phyloP scores from a whole-genome alignment of 768 basidiomycete genomes.

The Lentinus brumalis region DNA sequence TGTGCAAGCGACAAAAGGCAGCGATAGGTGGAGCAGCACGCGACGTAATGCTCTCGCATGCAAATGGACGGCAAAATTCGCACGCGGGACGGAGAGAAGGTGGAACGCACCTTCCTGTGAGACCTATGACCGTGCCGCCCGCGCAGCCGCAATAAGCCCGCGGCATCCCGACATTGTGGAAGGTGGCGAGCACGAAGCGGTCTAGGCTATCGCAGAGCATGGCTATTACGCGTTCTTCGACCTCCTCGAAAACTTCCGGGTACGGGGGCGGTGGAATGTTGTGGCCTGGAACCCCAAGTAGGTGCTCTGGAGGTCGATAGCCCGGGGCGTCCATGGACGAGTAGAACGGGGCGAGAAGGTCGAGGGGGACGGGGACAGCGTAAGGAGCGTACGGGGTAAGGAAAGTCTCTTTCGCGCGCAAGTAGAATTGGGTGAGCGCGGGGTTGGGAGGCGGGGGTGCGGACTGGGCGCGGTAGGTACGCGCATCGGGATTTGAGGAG shows the following conservation, averaged over 20 bases:
- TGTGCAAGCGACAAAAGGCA: conserved; percentile 1
- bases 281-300: conserved; percentile 1
- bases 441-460: conserved; percentile 27
- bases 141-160: conserved; percentile 71
- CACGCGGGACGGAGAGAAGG: conserved; percentile 3
- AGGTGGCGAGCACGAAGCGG: conserved; percentile 69
- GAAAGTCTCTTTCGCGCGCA: conserved; percentile 80
- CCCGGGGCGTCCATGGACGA: conserved; percentile 22
- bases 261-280: conserved; percentile 51
- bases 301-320: conserved; percentile 2
- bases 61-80: not conserved
- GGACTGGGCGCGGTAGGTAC: conserved; percentile 12
- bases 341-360: conserved; percentile 53
- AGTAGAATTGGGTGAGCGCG: conserved; percentile 70
- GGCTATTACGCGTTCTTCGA: conserved; percentile 56
- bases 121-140: conserved; percentile 54
- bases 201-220: conserved; percentile 66
- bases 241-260: conserved; percentile 61
- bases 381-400: conserved; percentile 71
- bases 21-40: conserved; percentile 3
- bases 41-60: conserved; percentile 7
- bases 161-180: conserved; percentile 70
- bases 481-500: conserved; percentile 21
- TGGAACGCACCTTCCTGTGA: conserved; percentile 42
- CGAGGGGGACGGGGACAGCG: conserved; percentile 71